These are phyloP conservation scores for Keqinozyma sinolaborantium DNA, from an alignment of 1,139 yeast species.

Conservation along the genomic window DNA sequence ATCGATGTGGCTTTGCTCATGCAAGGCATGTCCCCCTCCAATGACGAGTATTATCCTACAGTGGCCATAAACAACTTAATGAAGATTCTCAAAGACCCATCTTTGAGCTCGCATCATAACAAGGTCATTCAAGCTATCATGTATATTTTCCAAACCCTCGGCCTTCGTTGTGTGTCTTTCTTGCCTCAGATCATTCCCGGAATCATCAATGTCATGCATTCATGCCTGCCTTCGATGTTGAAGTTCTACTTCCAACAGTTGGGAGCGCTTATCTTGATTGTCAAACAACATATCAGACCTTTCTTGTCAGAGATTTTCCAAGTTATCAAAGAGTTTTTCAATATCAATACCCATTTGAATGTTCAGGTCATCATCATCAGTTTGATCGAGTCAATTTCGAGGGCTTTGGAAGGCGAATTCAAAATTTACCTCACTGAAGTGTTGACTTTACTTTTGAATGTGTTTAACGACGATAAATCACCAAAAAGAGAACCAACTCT, in stretches of 20 bases:
- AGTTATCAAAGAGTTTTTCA: slow-evolving; percentile 72
- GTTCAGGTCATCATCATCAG: slow-evolving; percentile 78
- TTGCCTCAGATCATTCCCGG: slow-evolving; percentile 88
- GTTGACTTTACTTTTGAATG: slow-evolving; percentile 70
- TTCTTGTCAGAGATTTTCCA: slow-evolving; percentile 74
- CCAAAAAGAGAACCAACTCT: slow-evolving; percentile 62
- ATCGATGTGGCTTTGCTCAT: slow-evolving; percentile 85
- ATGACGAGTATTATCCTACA: slow-evolving; percentile 93
- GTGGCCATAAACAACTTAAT: slow-evolving; percentile 85
- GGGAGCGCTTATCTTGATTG: slow-evolving; percentile 74
- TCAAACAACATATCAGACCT: slow-evolving; percentile 86
- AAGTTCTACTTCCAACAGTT: slow-evolving; percentile 90
- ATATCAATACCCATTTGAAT: slow-evolving; percentile 46
- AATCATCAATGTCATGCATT: slow-evolving; percentile 76
- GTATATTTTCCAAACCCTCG: slow-evolving; percentile 85
- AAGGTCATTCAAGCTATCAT: slow-evolving; percentile 80
- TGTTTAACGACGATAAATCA: slow-evolving; percentile 74
- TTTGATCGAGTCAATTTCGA: slow-evolving; percentile 79
- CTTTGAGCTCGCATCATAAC: slow-evolving; percentile 82
- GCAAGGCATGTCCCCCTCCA: slow-evolving; percentile 92
- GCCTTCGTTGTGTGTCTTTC: slow-evolving; percentile 83
- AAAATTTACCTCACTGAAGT: slow-evolving; percentile 78
- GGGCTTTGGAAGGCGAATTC: slow-evolving; percentile 89
- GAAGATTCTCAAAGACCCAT: slow-evolving; percentile 80
- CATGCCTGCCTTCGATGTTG: slow-evolving; percentile 76